Evolutionary conservation across 225 moss, liverwort and hornwort species (phyloP).

Genomic region (Bryum argenteum): DNA sequence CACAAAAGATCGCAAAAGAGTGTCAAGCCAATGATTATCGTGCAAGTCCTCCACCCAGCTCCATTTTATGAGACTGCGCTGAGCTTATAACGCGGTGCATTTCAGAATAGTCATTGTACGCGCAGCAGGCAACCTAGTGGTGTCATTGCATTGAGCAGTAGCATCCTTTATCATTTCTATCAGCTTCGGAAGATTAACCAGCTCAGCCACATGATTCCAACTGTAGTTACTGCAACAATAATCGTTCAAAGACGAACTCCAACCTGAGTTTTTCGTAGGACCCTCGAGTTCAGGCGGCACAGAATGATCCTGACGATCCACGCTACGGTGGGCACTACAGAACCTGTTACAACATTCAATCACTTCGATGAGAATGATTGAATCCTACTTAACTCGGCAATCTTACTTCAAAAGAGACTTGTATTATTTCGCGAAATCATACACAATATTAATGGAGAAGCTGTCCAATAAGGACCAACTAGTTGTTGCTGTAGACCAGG

Average conservation of each 20-base stretch:
- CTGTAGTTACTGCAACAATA: background rate
- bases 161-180: background rate
- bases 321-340: conserved; percentile 48
- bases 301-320: conserved; percentile 45
- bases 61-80: background rate
- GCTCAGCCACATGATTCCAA: conserved; percentile 2
- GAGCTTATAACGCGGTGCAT: conserved; percentile 21
- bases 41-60: background rate
- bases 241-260: conserved; percentile 14
- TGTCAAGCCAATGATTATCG: background rate
- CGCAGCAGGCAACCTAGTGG: conserved; percentile 2
- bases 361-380: conserved; percentile 6
- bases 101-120: background rate
- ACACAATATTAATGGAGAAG: background rate
- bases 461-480: background rate
- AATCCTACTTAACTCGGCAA: background rate
- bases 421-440: no score
- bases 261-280: conserved; percentile 46
- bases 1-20: conserved; percentile 15
- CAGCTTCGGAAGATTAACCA: conserved; percentile 8
- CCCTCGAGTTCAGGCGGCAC: conserved; percentile 39
- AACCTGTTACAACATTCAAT: conserved; percentile 48
- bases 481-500: background rate
- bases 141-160: background rate
- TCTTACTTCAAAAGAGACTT: background rate